Conservation (phyloP, 805 yeast genomes). For the Saccharomycopsis microspora region DNA sequence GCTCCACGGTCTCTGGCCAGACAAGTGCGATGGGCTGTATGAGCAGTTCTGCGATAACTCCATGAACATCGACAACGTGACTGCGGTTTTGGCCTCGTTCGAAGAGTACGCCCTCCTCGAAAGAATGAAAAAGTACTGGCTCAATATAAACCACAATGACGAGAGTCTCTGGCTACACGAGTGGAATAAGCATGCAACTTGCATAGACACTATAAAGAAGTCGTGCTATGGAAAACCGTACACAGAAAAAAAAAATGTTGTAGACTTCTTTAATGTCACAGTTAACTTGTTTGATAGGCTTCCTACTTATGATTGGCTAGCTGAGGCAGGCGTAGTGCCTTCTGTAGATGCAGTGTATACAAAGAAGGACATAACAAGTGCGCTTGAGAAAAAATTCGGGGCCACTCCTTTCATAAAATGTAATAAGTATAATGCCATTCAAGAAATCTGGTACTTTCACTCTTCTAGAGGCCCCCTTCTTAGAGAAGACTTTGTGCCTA, state of each 20-base stretch:
- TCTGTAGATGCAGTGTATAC: slow-evolving; percentile 46
- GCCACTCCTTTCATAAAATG: slow-evolving; percentile 53
- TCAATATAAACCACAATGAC: slow-evolving; percentile 58
- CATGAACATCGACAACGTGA: slow-evolving; percentile 15
- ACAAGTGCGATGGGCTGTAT: slow-evolving; percentile 73
- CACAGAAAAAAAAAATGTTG: slow-evolving; percentile 36
- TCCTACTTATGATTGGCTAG: slow-evolving; percentile 59
- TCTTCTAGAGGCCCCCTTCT: slow-evolving; percentile 61
- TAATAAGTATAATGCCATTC: slow-evolving; percentile 35
- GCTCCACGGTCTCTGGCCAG: slow-evolving; percentile 85
- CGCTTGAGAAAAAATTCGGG: slow-evolving; percentile 37
- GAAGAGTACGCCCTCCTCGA: slow-evolving; percentile 22
- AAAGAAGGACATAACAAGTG: slow-evolving; percentile 39
- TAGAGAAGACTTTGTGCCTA: slow-evolving; percentile 50
- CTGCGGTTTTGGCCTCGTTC: slow-evolving; percentile 7
- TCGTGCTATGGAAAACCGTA: slow-evolving; percentile 38
- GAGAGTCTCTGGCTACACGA: slow-evolving; percentile 80
- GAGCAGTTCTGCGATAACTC: slow-evolving; percentile 61
- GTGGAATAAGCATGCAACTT: slow-evolving; percentile 89
- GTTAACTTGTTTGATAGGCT: slow-evolving; percentile 44
- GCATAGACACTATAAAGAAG: slow-evolving; percentile 70
- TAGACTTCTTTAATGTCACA: slow-evolving; percentile 57
- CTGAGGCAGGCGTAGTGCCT: slow-evolving; percentile 64
- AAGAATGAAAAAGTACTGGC: slow-evolving; percentile 58
- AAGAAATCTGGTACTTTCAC: slow-evolving; percentile 71